phyloP scores from a whole-genome alignment of 1,284 basidiomycete genomes.

The Mycosarcoma mackinlayi region DNA sequence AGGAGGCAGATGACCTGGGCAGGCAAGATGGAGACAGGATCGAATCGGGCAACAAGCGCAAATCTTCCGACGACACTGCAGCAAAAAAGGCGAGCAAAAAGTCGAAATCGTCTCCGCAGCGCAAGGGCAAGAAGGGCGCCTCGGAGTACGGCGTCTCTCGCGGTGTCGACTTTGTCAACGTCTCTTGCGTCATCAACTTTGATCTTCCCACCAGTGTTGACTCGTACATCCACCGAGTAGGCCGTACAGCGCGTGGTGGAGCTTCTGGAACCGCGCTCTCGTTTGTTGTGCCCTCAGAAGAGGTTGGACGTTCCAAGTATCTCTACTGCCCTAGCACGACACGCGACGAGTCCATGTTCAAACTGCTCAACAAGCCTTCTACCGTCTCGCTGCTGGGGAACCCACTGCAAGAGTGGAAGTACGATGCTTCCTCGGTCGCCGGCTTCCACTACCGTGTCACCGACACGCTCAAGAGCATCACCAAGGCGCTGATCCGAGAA shows the following conservation, averaged over 20 bases:
- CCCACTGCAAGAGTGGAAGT: slow-evolving; percentile 88
- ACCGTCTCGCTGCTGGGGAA: slow-evolving; percentile 66
- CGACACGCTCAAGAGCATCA: slow-evolving; percentile 90
- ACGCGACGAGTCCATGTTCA: slow-evolving; percentile 82
- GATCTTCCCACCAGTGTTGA: slow-evolving; percentile 88
- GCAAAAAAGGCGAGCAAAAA: slow-evolving; percentile 17
- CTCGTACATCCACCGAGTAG: slow-evolving; percentile 96
- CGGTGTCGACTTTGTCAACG: slow-evolving; percentile 96
- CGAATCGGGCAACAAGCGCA: slow-evolving; percentile 35
- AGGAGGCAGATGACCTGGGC: slow-evolving; percentile 8
- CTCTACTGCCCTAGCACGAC: slow-evolving; percentile 74
- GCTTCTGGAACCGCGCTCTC: slow-evolving; percentile 91
- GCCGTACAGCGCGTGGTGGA: slow-evolving; percentile 94
- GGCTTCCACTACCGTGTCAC: slow-evolving; percentile 99
- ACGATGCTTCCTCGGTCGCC: slow-evolving; percentile 78
- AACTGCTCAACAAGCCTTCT: slow-evolving; percentile 41
- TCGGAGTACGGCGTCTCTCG: slow-evolving; percentile 91
- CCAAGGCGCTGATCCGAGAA: slow-evolving; percentile 85
- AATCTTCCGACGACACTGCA: not conserved
- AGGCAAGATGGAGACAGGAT: slow-evolving; percentile 9
- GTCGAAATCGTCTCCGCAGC: not conserved
- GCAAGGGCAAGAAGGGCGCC: slow-evolving; percentile 10
- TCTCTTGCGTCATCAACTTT: slow-evolving; percentile 98
- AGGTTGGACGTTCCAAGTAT: slow-evolving; percentile 76
- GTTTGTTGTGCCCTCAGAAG: slow-evolving; percentile 81